phyloP scores from a whole-genome alignment of 495 filamentous ascomycete genomes.

The Podospora pseudocomata region DNA sequence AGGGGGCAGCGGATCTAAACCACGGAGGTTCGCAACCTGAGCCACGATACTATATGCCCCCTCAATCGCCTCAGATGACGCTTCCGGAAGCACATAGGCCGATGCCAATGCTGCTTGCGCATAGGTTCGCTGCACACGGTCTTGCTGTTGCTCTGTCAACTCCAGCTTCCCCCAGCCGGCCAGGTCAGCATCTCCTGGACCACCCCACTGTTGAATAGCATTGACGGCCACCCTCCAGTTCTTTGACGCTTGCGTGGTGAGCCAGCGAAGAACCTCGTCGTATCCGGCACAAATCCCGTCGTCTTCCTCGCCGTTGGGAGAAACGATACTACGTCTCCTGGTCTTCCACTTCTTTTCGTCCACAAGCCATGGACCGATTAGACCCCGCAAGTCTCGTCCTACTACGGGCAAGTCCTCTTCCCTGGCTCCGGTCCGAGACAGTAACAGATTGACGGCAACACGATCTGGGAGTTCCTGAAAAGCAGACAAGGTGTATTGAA shows the following conservation, averaged over 20 bases:
- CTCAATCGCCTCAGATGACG: slow-evolving; percentile 55
- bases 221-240: slow-evolving; percentile 56
- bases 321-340: slow-evolving; percentile 16
- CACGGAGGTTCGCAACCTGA: slow-evolving; percentile 57
- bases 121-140: slow-evolving; percentile 58
- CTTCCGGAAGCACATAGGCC: slow-evolving; percentile 64
- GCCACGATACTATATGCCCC: slow-evolving; percentile 59
- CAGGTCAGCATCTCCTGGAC: slow-evolving; percentile 74
- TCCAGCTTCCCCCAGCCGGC: slow-evolving; percentile 60
- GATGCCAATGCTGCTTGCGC: slow-evolving; percentile 69
- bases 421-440: slow-evolving; percentile 56
- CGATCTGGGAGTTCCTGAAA: slow-evolving; percentile 62
- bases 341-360: slow-evolving; percentile 58
- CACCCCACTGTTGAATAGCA: slow-evolving; percentile 72
- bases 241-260: slow-evolving; percentile 54
- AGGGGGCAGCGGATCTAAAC: slow-evolving; percentile 51
- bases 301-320: slow-evolving; percentile 16
- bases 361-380: slow-evolving; percentile 82
- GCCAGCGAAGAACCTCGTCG: slow-evolving; percentile 77
- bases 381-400: slow-evolving; percentile 66
- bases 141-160: slow-evolving; percentile 50
- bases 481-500: slow-evolving; percentile 51
- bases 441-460: slow-evolving; percentile 61
- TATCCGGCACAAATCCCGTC: slow-evolving; percentile 53
- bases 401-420: slow-evolving; percentile 45